phyloP scores from a whole-genome alignment of 352 stramenopile species.

The Globisporangium megalacanthum region DNA sequence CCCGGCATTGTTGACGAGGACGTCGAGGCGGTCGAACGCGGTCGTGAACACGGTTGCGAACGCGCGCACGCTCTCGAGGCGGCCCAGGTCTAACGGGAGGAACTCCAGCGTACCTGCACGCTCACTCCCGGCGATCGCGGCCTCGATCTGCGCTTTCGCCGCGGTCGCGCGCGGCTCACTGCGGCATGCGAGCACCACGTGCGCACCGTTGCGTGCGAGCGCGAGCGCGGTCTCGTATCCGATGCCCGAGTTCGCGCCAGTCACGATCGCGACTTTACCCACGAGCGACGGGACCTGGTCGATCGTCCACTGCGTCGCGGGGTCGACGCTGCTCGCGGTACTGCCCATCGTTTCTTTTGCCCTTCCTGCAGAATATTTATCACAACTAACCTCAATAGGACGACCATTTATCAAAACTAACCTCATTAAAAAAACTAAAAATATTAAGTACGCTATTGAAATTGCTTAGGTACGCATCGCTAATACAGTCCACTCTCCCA shows the following conservation, averaged over 20 bases:
- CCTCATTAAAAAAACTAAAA: no score
- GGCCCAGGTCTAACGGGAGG: conserved; percentile 22
- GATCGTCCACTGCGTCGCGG: no score
- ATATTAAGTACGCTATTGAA: no score
- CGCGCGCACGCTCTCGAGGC: conserved; percentile 13
- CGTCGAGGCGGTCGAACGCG: neutral
- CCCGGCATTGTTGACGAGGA: conserved; percentile 26
- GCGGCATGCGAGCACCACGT: conserved; percentile 77
- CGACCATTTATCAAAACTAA: no score
- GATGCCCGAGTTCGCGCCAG: conserved; percentile 23
- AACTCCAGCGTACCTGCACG: conserved; percentile 12
- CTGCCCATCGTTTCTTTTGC: no score
- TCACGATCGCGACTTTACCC: conserved; percentile 31
- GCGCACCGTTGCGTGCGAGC: conserved; percentile 45
- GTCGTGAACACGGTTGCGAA: conserved; percentile 17
- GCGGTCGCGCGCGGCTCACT: conserved; percentile 25
- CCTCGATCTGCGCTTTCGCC: conserved; percentile 8
- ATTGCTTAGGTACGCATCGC: no score
- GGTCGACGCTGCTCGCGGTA: no score
- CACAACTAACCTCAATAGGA: no score
- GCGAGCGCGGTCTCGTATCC: conserved; percentile 21
- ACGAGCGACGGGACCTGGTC: no score
- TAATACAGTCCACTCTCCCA: no score
- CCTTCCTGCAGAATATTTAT: no score
- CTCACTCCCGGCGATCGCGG: no score